phyloP scores from a whole-genome alignment of 192 early-diverging fungal genomes.

The Globomyces pollinis-pini region DNA sequence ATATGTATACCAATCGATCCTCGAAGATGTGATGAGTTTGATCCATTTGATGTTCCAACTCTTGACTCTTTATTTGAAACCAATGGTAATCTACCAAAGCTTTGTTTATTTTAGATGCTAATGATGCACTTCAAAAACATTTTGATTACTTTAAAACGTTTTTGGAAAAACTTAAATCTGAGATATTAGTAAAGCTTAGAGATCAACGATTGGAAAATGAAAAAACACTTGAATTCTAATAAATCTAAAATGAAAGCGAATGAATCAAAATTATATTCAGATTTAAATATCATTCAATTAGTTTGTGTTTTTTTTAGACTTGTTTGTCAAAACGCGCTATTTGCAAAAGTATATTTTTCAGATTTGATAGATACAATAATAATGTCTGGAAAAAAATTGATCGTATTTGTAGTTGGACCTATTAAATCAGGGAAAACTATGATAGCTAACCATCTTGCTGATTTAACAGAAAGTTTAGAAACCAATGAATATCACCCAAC shows the following conservation, averaged over 20 bases:
- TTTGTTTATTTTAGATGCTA: constrained; percentile 25
- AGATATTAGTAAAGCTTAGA: constrained; percentile 6
- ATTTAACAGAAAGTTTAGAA: constrained; percentile 28
- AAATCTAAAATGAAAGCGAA: not conserved
- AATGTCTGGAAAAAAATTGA: constrained; percentile 25
- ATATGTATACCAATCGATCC: constrained; percentile 91
- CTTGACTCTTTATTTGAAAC: constrained; percentile 53
- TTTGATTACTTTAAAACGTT: constrained; percentile 25
- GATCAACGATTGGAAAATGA: constrained; percentile 18
- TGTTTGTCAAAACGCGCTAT: no score
- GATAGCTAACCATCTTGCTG: constrained; percentile 35
- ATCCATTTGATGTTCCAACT: constrained; percentile 74
- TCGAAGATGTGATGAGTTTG: constrained; percentile 68
- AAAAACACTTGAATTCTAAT: constrained; percentile 23
- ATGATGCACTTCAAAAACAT: constrained; percentile 16
- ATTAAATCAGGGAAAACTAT: constrained; percentile 32
- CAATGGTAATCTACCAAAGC: not conserved
- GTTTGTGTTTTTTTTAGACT: no score
- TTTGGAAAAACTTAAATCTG: constrained; percentile 15
- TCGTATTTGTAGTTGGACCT: constrained; percentile 35
- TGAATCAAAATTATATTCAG: no score
- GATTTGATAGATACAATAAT: no score
- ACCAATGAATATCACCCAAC: constrained; percentile 35
- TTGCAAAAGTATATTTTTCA: no score
- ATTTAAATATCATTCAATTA: no score